phyloP scores from a whole-genome alignment of 768 basidiomycete species.

The Termitomyces sp. region DNA sequence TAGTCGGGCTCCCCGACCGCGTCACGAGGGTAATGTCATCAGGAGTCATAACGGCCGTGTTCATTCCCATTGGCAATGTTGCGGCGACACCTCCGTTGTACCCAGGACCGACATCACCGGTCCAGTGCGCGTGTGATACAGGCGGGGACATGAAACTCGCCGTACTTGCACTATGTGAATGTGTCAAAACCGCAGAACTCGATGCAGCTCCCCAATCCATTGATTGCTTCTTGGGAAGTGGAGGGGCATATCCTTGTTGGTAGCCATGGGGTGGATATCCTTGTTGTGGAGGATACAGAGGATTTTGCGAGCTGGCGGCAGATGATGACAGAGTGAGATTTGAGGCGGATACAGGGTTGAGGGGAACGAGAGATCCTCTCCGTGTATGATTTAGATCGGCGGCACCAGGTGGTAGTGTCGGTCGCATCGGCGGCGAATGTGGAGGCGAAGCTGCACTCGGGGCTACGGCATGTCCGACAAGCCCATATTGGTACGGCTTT shows the following conservation, averaged over 20 bases:
- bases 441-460: constrained; percentile 31
- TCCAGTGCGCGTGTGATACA: constrained; percentile 13
- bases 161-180: constrained; percentile 16
- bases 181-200: constrained; percentile 9
- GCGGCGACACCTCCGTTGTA: constrained; percentile 18
- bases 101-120: constrained; percentile 11
- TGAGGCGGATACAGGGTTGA: constrained; percentile 21
- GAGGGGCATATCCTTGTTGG: constrained; percentile 3
- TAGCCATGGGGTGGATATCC: constrained; percentile 4
- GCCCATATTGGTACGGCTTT: constrained; percentile 61
- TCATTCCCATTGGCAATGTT: constrained; percentile 9
- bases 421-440: constrained; percentile 27
- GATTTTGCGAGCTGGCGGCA: constrained; percentile 37
- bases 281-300: constrained; percentile 22
- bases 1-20: constrained; percentile 40
- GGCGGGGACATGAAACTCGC: constrained; percentile 13
- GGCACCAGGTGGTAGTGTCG: constrained; percentile 10
- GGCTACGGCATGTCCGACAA: constrained; percentile 46
- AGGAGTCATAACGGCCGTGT: neutral
- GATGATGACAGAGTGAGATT: constrained; percentile 34
- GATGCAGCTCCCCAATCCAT: constrained; percentile 1
- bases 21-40: constrained; percentile 15
- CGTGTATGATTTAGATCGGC: constrained; percentile 13
- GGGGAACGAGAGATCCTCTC: constrained; percentile 24
- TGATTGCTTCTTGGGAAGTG: constrained; percentile 14